A percentile compares a stretch with the other conserved stretches of the same genome.
Conservation (phyloP, 495 filamentous ascomycete genomes). For the Penicillium angulare region DNA sequence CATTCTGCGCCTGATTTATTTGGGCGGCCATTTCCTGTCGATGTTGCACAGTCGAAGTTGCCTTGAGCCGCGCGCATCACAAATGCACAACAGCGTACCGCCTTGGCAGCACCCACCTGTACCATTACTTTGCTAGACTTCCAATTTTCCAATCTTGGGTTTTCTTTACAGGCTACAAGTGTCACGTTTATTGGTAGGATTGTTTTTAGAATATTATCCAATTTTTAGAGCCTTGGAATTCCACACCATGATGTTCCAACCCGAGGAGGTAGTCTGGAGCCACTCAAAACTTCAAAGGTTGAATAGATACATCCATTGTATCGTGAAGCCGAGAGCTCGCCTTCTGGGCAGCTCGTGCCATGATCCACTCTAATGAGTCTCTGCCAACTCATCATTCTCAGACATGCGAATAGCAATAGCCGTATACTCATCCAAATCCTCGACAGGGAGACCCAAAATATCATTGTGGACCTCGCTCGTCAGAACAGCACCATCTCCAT, state of each 20-base stretch:
- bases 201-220: no score
- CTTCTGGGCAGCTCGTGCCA: no score
- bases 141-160: background rate
- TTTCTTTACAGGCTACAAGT: background rate
- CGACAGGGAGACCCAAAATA: conserved; percentile 52
- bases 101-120: background rate
- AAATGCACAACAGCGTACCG: background rate
- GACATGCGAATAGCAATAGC: conserved; percentile 1
- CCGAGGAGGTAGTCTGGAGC: no score
- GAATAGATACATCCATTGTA: no score
- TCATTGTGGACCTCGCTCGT: conserved; percentile 43
- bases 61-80: background rate
- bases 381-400: background rate
- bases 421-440: conserved; percentile 58
- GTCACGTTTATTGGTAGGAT: no score
- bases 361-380: conserved; percentile 3
- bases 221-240: no score
- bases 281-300: no score
- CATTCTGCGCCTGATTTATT: background rate
- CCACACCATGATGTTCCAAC: no score
- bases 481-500: conserved; percentile 42
- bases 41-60: background rate
- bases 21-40: background rate
- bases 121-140: background rate
- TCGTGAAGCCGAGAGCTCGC: background rate